Evolutionary conservation across 257 asterid genomes (phyloP).

Genomic region (Buddleja alternifolia): DNA sequence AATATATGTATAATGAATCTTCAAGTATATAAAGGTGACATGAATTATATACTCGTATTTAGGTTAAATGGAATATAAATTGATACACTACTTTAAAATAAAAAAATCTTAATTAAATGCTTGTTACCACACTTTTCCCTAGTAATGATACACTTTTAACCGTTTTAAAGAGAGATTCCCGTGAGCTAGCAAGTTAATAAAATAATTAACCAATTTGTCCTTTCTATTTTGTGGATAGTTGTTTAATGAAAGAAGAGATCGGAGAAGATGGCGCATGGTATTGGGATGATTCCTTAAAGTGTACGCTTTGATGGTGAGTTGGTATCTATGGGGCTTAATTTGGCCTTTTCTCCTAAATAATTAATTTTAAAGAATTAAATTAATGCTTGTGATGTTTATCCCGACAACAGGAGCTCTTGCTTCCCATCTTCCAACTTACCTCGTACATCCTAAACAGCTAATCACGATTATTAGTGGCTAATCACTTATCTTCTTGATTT

Average conservation of each 20-base stretch:
- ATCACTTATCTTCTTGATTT: slow-evolving; percentile 31
- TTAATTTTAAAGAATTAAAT: slow-evolving; percentile 30
- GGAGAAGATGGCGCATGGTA: slow-evolving; percentile 40
- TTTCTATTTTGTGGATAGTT: slow-evolving; percentile 14
- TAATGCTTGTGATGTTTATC: slow-evolving; percentile 43
- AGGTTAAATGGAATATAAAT: too few relatives aligned
- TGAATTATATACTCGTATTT: too few relatives aligned
- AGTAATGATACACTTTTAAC: background rate
- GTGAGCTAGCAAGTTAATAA: slow-evolving; percentile 20
- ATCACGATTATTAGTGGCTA: slow-evolving; percentile 39
- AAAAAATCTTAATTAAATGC: background rate
- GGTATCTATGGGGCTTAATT: slow-evolving; percentile 26
- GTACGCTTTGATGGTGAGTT: background rate
- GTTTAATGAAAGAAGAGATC: background rate
- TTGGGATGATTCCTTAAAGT: slow-evolving; percentile 34
- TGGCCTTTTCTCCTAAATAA: background rate
- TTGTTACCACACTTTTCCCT: background rate
- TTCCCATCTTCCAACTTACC: slow-evolving; percentile 57
- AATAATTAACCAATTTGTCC: background rate
- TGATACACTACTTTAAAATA: too few relatives aligned
- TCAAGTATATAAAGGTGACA: too few relatives aligned
- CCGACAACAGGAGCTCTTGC: slow-evolving; percentile 41
- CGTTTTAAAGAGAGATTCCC: slow-evolving; percentile 18
- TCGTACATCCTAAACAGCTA: slow-evolving; percentile 43
- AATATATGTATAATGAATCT: too few relatives aligned